Conservation (phyloP, 306 rosid genomes). For the Pterocarpus macrocarpus region DNA sequence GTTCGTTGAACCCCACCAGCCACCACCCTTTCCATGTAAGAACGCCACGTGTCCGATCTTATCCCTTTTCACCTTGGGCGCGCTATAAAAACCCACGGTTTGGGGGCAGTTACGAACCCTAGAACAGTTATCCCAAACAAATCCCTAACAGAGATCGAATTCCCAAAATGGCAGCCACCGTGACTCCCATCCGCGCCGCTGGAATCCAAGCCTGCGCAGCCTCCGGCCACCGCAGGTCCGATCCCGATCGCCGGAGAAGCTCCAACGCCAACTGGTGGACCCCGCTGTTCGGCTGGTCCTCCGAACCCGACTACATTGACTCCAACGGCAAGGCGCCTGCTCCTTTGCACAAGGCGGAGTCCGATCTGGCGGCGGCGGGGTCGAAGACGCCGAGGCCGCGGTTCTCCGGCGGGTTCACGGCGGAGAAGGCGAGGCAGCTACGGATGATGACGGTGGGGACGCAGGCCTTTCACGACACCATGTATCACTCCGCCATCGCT, state of each 20-base stretch:
- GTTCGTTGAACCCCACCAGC: conserved; percentile 34
- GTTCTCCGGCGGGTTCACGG: conserved; percentile 81
- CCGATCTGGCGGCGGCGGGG: conserved; percentile 23
- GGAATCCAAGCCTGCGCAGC: conserved; percentile 59
- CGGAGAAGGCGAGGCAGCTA: conserved; percentile 87
- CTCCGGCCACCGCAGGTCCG: conserved; percentile 51
- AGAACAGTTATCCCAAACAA: conserved; percentile 11
- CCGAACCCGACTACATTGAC: conserved; percentile 88
- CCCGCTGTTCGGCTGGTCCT: conserved; percentile 82
- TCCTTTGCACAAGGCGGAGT: conserved; percentile 13
- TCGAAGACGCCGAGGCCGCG: conserved; percentile 48
- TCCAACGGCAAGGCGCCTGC: conserved; percentile 40
- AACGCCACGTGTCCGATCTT: conserved; percentile 67
- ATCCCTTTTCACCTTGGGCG: conserved; percentile 55
- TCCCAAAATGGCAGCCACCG: conserved; percentile 63
- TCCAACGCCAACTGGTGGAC: conserved; percentile 80
- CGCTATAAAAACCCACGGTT: conserved; percentile 42
- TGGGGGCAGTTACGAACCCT: neutral
- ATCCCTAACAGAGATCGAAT: neutral
- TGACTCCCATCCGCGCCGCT: conserved; percentile 47
- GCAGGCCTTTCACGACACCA: conserved; percentile 78
- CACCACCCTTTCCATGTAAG: neutral
- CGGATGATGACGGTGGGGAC: conserved; percentile 70
- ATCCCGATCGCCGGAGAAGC: conserved; percentile 47
- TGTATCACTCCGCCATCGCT: conserved; percentile 98